Evolutionary conservation across 179 eudicot genomes (phyloP).

Genomic region (Carnegiea gigantea): DNA sequence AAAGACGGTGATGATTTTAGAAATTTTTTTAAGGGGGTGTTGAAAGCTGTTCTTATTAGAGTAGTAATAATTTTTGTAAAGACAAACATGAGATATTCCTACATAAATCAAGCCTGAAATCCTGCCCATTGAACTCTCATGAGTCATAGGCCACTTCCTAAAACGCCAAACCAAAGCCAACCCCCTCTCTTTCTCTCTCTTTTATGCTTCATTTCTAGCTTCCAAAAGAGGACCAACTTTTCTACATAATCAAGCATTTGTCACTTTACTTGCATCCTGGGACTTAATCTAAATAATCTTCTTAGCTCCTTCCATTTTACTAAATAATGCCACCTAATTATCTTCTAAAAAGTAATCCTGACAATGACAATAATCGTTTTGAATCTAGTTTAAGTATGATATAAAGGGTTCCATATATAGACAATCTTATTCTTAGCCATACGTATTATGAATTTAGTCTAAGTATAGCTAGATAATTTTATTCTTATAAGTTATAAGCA

Average conservation of each 20-base stretch:
- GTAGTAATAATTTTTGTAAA: neutral
- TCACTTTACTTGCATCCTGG: neutral
- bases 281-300: neutral
- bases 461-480: no score
- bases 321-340: neutral
- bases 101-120: conserved; percentile 36
- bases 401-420: no score
- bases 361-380: no score
- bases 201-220: neutral
- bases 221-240: conserved; percentile 7
- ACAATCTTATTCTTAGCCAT: no score
- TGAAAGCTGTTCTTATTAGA: no score
- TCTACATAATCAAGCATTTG: neutral
- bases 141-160: conserved; percentile 18
- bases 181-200: neutral
- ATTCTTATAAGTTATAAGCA: neutral
- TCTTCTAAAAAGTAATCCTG: neutral
- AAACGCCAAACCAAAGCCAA: conserved; percentile 17
- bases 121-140: conserved; percentile 32
- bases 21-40: no score
- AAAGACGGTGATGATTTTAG: no score
- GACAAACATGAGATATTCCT: neutral
- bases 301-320: neutral
- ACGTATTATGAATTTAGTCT: no score
- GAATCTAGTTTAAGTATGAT: no score